Conservation (phyloP, 345 rosid genomes). For the Citrus maxima region DNA sequence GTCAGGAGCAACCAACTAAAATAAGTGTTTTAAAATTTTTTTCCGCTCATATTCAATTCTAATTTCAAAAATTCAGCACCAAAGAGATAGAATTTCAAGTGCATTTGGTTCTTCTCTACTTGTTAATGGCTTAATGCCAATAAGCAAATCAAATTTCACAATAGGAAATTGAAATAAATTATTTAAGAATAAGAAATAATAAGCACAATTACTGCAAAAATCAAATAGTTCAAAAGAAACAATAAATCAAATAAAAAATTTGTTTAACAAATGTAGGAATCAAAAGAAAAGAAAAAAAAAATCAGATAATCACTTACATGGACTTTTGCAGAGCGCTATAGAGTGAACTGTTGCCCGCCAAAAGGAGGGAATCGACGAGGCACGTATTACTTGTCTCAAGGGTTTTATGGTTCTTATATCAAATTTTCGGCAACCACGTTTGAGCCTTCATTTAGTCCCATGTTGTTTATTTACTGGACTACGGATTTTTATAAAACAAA, state of each 20-base stretch:
- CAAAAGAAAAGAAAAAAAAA: not conserved
- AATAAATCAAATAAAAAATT: not conserved
- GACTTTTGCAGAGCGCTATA: not conserved
- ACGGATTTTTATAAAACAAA: no score
- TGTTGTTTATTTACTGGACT: no score
- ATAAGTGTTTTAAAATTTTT: not conserved
- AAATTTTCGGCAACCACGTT: not conserved
- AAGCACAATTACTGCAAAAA: not conserved
- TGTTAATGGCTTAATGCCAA: not conserved
- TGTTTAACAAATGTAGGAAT: no score
- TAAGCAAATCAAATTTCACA: not conserved
- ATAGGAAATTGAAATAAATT: not conserved
- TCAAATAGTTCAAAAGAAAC: not conserved
- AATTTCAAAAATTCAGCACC: not conserved
- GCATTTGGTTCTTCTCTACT: not conserved
- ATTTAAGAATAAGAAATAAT: not conserved
- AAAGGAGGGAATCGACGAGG: not conserved
- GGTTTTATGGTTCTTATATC: not conserved
- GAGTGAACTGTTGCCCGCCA: not conserved
- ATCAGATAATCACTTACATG: not conserved
- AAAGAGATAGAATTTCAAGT: not conserved
- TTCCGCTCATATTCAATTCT: not conserved
- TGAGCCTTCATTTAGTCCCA: no score
- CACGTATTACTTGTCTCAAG: not conserved
- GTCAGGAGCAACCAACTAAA: not conserved